Conservation (phyloP, 2,329 filamentous ascomycete species). For the Neopestalotiopsis clavispora region DNA sequence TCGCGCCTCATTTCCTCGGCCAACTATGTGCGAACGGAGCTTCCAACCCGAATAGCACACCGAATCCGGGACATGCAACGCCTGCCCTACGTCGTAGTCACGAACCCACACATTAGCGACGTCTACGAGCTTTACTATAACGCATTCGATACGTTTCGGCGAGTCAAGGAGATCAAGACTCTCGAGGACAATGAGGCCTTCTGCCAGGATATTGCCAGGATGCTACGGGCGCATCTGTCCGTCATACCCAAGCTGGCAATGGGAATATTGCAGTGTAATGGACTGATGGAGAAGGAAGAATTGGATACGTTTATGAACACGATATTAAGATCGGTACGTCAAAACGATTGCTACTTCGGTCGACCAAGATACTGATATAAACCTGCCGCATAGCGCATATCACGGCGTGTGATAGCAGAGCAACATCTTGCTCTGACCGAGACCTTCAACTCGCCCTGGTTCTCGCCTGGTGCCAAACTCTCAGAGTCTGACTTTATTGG, state of each 20-base stretch:
- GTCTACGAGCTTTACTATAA: constrained; percentile 97
- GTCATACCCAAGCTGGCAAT: constrained; percentile 95
- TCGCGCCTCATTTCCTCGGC: constrained; percentile 88
- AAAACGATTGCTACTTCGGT: neutral
- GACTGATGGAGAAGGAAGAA: constrained; percentile 77
- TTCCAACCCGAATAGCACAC: constrained; percentile 88
- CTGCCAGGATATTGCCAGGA: constrained; percentile 79
- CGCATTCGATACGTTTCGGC: constrained; percentile 91
- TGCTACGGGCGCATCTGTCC: constrained; percentile 84
- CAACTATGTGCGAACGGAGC: constrained; percentile 95
- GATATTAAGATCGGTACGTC: constrained; percentile 79
- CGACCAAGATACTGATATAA: neutral
- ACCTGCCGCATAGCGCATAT: constrained; percentile 72
- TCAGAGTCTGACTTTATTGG: constrained; percentile 85
- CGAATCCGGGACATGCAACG: constrained; percentile 97
- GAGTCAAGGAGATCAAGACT: constrained; percentile 80
- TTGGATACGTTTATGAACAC: constrained; percentile 97
- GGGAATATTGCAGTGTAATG: constrained; percentile 89
- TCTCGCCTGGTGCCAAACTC: constrained; percentile 79
- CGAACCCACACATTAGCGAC: constrained; percentile 90
- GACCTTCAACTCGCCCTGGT: constrained; percentile 89
- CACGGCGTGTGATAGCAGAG: constrained; percentile 93
- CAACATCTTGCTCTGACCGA: constrained; percentile 95
- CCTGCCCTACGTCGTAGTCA: constrained; percentile 92
- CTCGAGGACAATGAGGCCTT: constrained; percentile 89